These are phyloP conservation scores for Posidonia oceanica DNA, from an alignment of 116 monocot species.

Conservation along the genomic window DNA sequence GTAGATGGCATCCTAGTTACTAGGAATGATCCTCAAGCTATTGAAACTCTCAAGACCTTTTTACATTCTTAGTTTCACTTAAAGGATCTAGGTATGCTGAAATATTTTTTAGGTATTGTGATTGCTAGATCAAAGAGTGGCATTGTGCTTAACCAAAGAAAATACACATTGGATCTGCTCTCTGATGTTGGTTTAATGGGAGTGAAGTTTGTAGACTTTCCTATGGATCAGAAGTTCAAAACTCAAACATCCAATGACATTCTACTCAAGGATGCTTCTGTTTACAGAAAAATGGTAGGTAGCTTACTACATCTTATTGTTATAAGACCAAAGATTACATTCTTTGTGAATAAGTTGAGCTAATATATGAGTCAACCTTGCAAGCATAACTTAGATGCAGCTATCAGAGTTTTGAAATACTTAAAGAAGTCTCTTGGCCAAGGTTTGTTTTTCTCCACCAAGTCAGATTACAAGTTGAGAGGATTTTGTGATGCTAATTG, in stretches of 20 bases:
- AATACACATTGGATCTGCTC: slow-evolving; percentile 1
- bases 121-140: neutral
- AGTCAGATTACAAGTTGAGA: too few species aligned
- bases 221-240: neutral
- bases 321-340: neutral
- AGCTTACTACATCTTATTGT: neutral
- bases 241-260: neutral
- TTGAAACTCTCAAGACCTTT: neutral
- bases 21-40: neutral
- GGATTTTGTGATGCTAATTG: too few species aligned
- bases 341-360: neutral
- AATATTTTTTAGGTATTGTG: slow-evolving; percentile 7
- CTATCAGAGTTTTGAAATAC: neutral
- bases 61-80: neutral
- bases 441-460: neutral
- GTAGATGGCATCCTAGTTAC: slow-evolving; percentile 11
- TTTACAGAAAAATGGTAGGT: neutral
- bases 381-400: neutral
- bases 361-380: neutral
- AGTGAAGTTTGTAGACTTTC: neutral
- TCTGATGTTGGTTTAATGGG: neutral
- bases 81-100: slow-evolving; percentile 1
- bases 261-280: neutral
- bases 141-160: neutral
- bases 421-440: neutral